Conservation (phyloP, 768 basidiomycete genomes). For the Serendipita vermifera region DNA sequence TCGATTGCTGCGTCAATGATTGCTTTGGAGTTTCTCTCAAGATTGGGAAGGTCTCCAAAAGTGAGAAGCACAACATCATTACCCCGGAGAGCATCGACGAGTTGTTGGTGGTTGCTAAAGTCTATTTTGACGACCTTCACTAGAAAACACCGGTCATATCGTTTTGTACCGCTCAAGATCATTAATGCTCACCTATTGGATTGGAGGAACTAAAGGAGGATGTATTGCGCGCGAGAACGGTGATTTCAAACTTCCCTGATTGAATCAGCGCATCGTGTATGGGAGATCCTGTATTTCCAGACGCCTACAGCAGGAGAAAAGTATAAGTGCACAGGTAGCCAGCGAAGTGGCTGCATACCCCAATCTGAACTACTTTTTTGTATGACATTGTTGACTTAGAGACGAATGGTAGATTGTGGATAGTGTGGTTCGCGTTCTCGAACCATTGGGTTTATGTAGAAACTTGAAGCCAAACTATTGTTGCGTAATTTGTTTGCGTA, state of each 20-base stretch:
- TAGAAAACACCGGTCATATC: neutral
- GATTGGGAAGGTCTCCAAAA: neutral
- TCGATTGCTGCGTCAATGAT: slow-evolving; percentile 10
- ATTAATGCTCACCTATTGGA: too few species aligned
- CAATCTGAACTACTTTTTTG: neutral
- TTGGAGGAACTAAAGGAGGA: neutral
- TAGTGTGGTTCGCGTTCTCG: too few species aligned
- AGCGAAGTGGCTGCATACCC: neutral
- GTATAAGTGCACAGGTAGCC: neutral
- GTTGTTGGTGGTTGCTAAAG: neutral
- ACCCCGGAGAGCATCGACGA: neutral
- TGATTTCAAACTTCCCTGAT: neutral
- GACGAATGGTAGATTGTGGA: too few species aligned
- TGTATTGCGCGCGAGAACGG: neutral
- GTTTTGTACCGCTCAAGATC: too few species aligned
- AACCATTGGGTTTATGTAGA: too few species aligned
- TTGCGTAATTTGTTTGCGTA: too few species aligned
- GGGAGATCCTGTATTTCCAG: neutral
- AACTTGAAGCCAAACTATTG: too few species aligned
- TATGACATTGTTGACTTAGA: too few species aligned
- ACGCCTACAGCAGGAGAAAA: neutral
- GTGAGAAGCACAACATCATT: neutral
- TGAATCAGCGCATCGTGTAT: neutral
- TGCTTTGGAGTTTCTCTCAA: neutral
- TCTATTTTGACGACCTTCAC: neutral